Evolutionary conservation across 106 monocot species (phyloP).

Genomic region (Triglochin maritima): DNA sequence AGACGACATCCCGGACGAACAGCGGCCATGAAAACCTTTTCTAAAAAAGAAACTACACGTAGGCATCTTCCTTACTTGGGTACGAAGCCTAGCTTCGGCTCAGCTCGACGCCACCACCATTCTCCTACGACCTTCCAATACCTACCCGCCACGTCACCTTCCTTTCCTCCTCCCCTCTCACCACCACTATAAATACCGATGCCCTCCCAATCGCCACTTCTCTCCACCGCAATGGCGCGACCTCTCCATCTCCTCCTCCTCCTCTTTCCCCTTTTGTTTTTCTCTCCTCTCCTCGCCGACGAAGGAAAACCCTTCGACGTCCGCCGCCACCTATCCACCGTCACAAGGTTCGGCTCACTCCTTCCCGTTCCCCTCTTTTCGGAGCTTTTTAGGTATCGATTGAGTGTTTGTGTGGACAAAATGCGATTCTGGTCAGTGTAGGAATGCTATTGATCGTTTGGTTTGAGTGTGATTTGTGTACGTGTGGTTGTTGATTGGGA

Average conservation of each 20-base stretch:
- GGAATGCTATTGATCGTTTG: no score
- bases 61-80: no score
- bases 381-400: not conserved
- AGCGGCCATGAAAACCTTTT: no score
- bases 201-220: not conserved
- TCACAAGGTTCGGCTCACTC: slow-evolving; percentile 8
- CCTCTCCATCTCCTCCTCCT: slow-evolving; percentile 1
- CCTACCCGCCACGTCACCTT: not conserved
- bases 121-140: no score
- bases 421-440: no score
- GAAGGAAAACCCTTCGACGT: slow-evolving; percentile 21
- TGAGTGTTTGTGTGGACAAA: not conserved
- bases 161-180: not conserved
- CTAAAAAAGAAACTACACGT: no score
- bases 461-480: no score
- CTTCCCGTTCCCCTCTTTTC: not conserved
- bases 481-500: no score
- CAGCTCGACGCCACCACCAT: no score
- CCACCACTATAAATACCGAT: not conserved
- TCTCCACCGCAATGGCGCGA: slow-evolving; percentile 1
- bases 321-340: slow-evolving; percentile 25
- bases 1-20: no score
- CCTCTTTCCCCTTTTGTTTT: not conserved
- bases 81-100: no score
- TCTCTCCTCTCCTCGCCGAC: not conserved